phyloP scores from a whole-genome alignment of 129 eudicot genomes.

The Calendula officinalis region DNA sequence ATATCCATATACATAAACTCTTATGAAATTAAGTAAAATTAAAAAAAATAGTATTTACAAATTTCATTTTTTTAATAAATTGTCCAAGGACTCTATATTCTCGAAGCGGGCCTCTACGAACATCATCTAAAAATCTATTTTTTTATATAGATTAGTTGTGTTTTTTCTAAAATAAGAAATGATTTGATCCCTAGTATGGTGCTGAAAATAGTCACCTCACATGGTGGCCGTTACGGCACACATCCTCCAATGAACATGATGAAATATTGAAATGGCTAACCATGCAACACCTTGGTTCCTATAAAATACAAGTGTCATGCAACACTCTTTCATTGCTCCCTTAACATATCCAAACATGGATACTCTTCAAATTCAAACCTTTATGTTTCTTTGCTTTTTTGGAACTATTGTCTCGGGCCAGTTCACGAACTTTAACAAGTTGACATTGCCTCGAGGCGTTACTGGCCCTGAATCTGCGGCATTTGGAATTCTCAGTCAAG shows the following conservation, averaged over 20 bases:
- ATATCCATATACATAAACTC: too few relatives aligned
- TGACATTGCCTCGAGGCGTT: slow-evolving; percentile 21
- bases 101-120: too few relatives aligned
- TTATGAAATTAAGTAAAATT: too few relatives aligned
- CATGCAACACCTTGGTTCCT: neutral
- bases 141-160: too few relatives aligned
- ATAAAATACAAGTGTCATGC: slow-evolving; percentile 13
- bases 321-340: slow-evolving; percentile 17
- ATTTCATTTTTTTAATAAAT: too few relatives aligned
- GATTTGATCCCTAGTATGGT: too few relatives aligned
- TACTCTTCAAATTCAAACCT: neutral
- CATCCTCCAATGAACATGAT: neutral
- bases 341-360: slow-evolving; percentile 22
- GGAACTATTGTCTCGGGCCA: slow-evolving; percentile 9
- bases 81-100: too few relatives aligned
- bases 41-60: too few relatives aligned
- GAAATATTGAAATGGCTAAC: too few relatives aligned
- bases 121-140: too few relatives aligned
- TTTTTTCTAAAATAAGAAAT: too few relatives aligned
- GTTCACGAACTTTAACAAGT: slow-evolving; percentile 12
- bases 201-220: neutral
- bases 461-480: slow-evolving; percentile 29
- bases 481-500: neutral
- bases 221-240: slow-evolving; percentile 3
- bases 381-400: neutral